Percentiles rank a stretch among this genome's conserved stretches.
These are phyloP conservation scores for Phytophthora pisi DNA, from an alignment of 352 stramenopile species.

Conservation along the genomic window DNA sequence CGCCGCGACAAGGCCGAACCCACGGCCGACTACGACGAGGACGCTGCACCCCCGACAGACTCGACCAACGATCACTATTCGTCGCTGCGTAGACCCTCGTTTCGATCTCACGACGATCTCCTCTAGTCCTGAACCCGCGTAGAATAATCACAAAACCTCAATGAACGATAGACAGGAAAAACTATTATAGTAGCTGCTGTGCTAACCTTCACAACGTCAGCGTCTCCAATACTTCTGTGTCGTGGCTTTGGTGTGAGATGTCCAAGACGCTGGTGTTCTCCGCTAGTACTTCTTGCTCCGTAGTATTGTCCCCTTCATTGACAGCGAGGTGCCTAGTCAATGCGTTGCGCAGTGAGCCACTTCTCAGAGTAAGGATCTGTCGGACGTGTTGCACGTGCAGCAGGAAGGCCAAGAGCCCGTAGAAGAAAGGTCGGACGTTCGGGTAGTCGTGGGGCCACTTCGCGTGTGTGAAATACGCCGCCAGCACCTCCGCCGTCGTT, in stretches of 20 bases:
- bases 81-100: conserved; percentile 27
- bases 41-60: conserved; percentile 5
- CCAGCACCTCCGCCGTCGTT: conserved; percentile 27
- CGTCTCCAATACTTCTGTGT: not conserved
- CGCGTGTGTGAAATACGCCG: conserved; percentile 43
- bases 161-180: no score
- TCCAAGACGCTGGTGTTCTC: conserved; percentile 28
- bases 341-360: conserved; percentile 27
- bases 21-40: conserved; percentile 7
- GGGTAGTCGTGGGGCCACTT: conserved; percentile 40
- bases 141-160: no score
- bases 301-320: not conserved
- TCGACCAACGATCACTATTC: conserved; percentile 27
- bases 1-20: conserved; percentile 35
- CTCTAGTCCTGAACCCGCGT: conserved; percentile 8
- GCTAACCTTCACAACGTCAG: not conserved
- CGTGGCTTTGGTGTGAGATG: conserved; percentile 3
- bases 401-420: conserved; percentile 45
- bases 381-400: conserved; percentile 45
- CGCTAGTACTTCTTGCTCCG: conserved; percentile 8
- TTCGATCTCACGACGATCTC: conserved; percentile 23
- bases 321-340: not conserved
- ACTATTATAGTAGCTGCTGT: no score
- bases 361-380: conserved; percentile 29
- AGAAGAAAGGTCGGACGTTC: conserved; percentile 35